phyloP scores from a whole-genome alignment of 75 land plant species.

The Pinus albicaulis region DNA sequence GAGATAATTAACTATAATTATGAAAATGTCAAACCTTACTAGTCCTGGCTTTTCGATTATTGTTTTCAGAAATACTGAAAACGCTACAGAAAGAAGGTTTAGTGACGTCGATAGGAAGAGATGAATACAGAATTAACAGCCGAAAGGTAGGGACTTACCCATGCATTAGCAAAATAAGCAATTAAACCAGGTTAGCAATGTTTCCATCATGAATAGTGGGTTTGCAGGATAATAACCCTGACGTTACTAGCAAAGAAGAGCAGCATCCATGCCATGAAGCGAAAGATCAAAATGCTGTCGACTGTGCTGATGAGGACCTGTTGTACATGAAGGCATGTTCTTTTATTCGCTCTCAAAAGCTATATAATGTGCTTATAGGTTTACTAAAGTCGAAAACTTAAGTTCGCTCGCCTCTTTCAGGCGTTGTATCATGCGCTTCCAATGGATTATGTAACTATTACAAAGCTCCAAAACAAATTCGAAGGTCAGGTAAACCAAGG shows the following conservation, averaged over 20 bases:
- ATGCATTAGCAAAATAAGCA: no score
- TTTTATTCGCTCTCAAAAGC: not conserved
- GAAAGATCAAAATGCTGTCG: slow-evolving; percentile 3
- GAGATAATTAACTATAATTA: no score
- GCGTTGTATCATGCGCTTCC: slow-evolving; percentile 76
- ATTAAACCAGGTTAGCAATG: not conserved
- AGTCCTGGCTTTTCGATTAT: not conserved
- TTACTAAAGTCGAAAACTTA: not conserved
- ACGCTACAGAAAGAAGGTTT: slow-evolving; percentile 58
- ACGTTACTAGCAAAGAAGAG: slow-evolving; percentile 56
- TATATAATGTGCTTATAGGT: not conserved
- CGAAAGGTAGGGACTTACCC: slow-evolving; percentile 24
- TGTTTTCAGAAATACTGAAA: slow-evolving; percentile 49
- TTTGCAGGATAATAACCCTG: slow-evolving; percentile 21
- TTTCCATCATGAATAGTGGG: not conserved
- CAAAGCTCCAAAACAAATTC: slow-evolving; percentile 66
- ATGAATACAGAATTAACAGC: slow-evolving; percentile 45
- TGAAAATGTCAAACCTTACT: no score
- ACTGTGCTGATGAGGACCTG: slow-evolving; percentile 15
- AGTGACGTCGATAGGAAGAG: slow-evolving; percentile 35
- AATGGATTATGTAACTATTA: slow-evolving; percentile 56
- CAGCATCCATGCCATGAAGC: slow-evolving; percentile 8
- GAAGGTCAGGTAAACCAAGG: slow-evolving; percentile 47
- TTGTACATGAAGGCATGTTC: slow-evolving; percentile 66
- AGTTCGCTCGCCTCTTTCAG: slow-evolving; percentile 18